Conservation (phyloP, 768 basidiomycete species). For the Pisolithus tinctorius region DNA sequence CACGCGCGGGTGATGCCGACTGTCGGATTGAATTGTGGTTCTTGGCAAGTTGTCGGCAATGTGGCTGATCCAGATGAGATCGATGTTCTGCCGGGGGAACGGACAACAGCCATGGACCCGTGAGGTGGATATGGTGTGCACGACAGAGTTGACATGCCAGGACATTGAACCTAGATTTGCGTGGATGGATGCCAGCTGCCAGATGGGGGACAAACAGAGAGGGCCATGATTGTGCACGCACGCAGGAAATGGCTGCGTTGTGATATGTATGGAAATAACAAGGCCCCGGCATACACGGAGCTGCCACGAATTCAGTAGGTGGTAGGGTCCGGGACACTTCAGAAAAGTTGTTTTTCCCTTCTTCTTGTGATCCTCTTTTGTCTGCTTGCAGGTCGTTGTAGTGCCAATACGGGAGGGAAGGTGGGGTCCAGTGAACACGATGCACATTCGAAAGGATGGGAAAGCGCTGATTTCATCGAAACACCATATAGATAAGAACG, state of each 20-base stretch:
- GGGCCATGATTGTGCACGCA: background rate
- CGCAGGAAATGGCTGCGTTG: background rate
- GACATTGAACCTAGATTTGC: background rate
- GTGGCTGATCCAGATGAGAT: background rate
- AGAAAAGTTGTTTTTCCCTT: slow-evolving; percentile 3
- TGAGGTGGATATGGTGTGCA: background rate
- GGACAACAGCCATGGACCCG: background rate
- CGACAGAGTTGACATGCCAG: background rate
- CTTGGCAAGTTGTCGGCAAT: background rate
- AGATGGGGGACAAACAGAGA: background rate
- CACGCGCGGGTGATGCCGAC: background rate
- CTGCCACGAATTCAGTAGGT: background rate
- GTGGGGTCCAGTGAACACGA: background rate
- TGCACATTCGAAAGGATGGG: background rate
- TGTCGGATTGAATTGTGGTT: background rate
- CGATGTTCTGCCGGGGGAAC: background rate
- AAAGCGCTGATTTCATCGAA: background rate
- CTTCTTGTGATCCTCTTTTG: background rate
- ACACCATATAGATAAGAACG: background rate
- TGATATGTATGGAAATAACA: slow-evolving; percentile 10
- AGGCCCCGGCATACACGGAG: slow-evolving; percentile 11
- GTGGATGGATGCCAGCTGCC: background rate
- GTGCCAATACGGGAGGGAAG: background rate
- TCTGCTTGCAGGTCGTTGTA: background rate
- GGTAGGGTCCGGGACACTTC: slow-evolving; percentile 5